Evolutionary conservation across 2,329 filamentous ascomycete genomes (phyloP).

Genomic region (Ilyonectria robusta): DNA sequence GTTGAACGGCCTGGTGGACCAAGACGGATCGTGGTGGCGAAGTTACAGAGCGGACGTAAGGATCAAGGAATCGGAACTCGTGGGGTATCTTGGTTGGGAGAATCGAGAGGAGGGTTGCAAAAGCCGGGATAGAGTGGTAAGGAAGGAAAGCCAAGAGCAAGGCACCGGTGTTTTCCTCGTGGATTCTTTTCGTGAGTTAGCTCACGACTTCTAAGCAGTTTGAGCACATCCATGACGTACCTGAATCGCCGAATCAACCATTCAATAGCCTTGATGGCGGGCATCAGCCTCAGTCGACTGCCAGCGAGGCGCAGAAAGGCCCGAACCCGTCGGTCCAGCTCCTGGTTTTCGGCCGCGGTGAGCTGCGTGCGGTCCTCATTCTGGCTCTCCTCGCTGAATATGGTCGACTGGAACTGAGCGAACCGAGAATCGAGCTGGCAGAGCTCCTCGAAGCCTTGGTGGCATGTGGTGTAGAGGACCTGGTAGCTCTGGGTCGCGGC

Average conservation of each 20-base stretch:
- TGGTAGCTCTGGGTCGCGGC: constrained; percentile 93
- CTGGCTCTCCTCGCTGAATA: constrained; percentile 96
- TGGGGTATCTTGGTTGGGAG: constrained; percentile 81
- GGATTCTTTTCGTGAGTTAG: constrained; percentile 71
- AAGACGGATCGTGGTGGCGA: constrained; percentile 85
- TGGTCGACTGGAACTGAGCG: constrained; percentile 77
- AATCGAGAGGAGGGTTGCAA: constrained; percentile 89
- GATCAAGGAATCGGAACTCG: constrained; percentile 86
- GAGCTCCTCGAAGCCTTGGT: constrained; percentile 91
- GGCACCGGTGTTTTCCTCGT: constrained; percentile 88
- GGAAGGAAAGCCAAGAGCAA: constrained; percentile 91
- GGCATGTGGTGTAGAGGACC: constrained; percentile 87
- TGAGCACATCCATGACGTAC: constrained; percentile 62
- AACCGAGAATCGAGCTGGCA: constrained; percentile 90
- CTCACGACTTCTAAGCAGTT: not conserved
- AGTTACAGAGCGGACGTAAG: constrained; percentile 85
- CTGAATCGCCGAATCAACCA: constrained; percentile 94
- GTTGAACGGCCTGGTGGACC: constrained; percentile 86
- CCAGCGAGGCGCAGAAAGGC: constrained; percentile 87
- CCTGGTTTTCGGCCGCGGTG: constrained; percentile 84
- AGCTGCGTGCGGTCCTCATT: constrained; percentile 89
- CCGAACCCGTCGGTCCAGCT: constrained; percentile 83
- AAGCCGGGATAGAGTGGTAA: constrained; percentile 89
- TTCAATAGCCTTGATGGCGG: constrained; percentile 91
- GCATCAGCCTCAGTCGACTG: constrained; percentile 83